A percentile compares a stretch with the other conserved stretches of the same genome.
These are phyloP conservation scores for Trapa bicornis DNA, from an alignment of 345 rosid genomes.

Conservation along the genomic window DNA sequence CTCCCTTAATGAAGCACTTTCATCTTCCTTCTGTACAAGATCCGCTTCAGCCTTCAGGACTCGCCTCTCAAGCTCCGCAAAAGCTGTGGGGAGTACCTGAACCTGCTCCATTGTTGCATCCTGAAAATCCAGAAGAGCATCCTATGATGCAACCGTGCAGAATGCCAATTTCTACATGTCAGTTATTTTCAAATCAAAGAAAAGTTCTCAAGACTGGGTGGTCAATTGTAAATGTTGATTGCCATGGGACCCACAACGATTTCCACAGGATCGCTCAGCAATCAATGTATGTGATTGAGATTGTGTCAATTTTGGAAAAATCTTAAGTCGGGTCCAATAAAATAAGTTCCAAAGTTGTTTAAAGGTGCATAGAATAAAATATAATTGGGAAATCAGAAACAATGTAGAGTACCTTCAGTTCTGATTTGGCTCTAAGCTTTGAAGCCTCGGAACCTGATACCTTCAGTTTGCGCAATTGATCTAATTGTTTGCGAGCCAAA, in stretches of 20 bases:
- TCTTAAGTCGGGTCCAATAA: neutral
- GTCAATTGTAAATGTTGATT: neutral
- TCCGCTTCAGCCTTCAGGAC: conserved; percentile 59
- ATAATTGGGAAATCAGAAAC: neutral
- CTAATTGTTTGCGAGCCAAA: conserved; percentile 51
- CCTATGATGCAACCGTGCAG: neutral
- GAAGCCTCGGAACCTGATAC: conserved; percentile 21
- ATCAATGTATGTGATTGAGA: neutral
- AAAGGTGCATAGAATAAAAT: neutral
- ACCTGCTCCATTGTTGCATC: conserved; percentile 44
- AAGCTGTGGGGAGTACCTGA: conserved; percentile 34
- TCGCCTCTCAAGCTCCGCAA: conserved; percentile 62
- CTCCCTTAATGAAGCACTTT: conserved; percentile 59
- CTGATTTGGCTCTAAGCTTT: conserved; percentile 35
- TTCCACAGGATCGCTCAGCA: neutral
- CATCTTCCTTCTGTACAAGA: conserved; percentile 65
- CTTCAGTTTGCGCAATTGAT: conserved; percentile 27
- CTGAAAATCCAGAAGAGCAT: conserved; percentile 23
- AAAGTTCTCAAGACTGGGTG: neutral
- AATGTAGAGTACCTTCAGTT: conserved; percentile 14
- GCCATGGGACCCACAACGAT: neutral
- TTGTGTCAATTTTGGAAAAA: neutral
- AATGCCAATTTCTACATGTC: neutral
- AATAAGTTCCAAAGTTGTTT: neutral
- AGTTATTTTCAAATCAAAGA: neutral